Evolutionary conservation across 441 rosid species (phyloP), one percentile per base, ranked within the genome.

Genomic region (Arabidopsis lyrata): DNA sequence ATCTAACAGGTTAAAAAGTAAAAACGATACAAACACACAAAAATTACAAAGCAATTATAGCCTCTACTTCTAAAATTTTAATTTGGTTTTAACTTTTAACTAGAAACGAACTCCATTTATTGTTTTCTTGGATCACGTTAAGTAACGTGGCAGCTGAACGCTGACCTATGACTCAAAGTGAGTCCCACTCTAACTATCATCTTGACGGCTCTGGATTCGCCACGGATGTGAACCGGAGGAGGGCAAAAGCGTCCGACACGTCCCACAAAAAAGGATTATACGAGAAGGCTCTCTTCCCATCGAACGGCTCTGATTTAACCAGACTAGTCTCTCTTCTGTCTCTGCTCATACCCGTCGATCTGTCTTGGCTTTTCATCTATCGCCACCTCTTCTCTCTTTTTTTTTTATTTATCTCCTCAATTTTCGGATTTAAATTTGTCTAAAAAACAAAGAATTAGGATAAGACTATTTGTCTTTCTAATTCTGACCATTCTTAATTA

Each of bases 171-270:
- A 56, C 38, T 36, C n/a, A 0, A 16, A 36, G 38, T 12, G n/a
- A 62, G 62, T 41, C 78, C 62, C 31, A 10, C 22, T 12, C 41
- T 32, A 29, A 12, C 12, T 16, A 11, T 32, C 14, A 31, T 2
- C 5, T 39, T 31, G 54, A 62, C 79, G 74, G 66, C 79, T 76
- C 31, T 9, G 8, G 36, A 41, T 56, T 47, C 5, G 59, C 75
- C 75, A 76, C 79, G 78, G 36, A 29, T 38, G 10, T 58, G 22
- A 45, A 44, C 24, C 11, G 45, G 27, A 68, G 13, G 44, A 27
- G 14, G 80, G 63, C 8, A 77, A 65, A 77, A 71, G 50, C 68
- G 68, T 71, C 76, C 54, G 75, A 68, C 75, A 76, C 70, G 66
- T 76, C 66, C 36, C 66, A 49, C 38, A 24, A 12, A 55, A 64